Conservation (phyloP, 805 yeast genomes). For the Candida sakaeoensis region DNA sequence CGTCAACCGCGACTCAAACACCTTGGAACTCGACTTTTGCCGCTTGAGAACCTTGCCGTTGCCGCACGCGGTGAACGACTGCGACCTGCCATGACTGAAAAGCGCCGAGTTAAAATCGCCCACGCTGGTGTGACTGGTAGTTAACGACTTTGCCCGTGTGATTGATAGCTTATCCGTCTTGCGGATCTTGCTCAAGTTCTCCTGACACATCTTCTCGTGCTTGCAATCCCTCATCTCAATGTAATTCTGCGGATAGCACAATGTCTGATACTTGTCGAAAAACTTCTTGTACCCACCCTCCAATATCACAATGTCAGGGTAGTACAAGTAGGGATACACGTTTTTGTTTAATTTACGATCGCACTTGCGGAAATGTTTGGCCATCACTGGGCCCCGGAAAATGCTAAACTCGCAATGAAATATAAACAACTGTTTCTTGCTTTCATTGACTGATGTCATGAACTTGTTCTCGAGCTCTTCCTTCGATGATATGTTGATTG, state of each 20-base stretch:
- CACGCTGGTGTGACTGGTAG: conserved; percentile 5
- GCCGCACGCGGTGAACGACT: too few relatives aligned
- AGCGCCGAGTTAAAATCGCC: neutral
- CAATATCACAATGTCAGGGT: conserved; percentile 84
- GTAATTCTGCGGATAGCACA: conserved; percentile 76
- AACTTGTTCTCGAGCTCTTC: conserved; percentile 62
- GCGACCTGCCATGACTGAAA: conserved; percentile 22
- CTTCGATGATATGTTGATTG: conserved; percentile 72
- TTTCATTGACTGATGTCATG: conserved; percentile 17
- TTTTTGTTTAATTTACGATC: conserved; percentile 75
- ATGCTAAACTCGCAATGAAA: conserved; percentile 96
- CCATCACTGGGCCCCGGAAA: conserved; percentile 92
- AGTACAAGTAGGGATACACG: conserved; percentile 74
- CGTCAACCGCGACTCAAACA: conserved; percentile 12
- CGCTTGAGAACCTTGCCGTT: conserved; percentile 31
- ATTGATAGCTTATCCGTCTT: conserved; percentile 35
- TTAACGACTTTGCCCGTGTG: conserved; percentile 36
- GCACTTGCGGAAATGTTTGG: conserved; percentile 74
- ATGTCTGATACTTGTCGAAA: conserved; percentile 51
- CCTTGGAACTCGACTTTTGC: conserved; percentile 21
- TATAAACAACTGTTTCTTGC: conserved; percentile 44
- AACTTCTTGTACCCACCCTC: conserved; percentile 90
- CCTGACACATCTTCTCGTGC: conserved; percentile 39
- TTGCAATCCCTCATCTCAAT: conserved; percentile 70
- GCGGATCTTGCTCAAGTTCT: conserved; percentile 41